These are phyloP conservation scores for Eucalyptus guilfoylei DNA, from an alignment of 345 rosid genomes.

Conservation along the genomic window DNA sequence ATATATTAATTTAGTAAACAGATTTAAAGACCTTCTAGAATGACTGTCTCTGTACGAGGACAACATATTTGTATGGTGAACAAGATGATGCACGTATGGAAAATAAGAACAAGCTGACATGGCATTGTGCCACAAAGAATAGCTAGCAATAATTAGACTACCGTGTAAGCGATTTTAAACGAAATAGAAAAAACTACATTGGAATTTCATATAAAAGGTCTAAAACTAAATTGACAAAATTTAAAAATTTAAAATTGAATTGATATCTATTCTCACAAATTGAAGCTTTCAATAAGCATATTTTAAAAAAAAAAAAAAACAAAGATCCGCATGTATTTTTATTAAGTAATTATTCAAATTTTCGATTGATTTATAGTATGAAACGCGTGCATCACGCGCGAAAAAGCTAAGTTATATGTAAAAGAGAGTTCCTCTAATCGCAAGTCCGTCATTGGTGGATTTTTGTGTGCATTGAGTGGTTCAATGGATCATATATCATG, in stretches of 20 bases:
- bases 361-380: not conserved
- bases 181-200: too few species aligned
- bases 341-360: not conserved
- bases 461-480: not conserved
- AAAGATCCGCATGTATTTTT: not conserved
- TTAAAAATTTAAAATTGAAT: too few species aligned
- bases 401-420: not conserved
- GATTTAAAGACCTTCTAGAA: not conserved
- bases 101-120: not conserved
- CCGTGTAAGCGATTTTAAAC: too few species aligned
- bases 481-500: not conserved
- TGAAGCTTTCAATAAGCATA: not conserved
- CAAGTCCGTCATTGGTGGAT: not conserved
- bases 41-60: not conserved
- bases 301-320: not conserved
- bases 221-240: too few species aligned
- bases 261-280: not conserved
- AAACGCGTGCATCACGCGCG: not conserved
- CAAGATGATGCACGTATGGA: not conserved
- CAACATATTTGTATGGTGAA: not conserved
- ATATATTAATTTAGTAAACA: too few species aligned
- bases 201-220: too few species aligned
- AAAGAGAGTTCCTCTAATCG: not conserved
- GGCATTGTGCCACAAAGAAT: not conserved
- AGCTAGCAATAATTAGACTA: too few species aligned